Evolutionary conservation across 345 rosid species (phyloP), one percentile per base, ranked within the genome.

Genomic region (Eucalyptus microcorys): DNA sequence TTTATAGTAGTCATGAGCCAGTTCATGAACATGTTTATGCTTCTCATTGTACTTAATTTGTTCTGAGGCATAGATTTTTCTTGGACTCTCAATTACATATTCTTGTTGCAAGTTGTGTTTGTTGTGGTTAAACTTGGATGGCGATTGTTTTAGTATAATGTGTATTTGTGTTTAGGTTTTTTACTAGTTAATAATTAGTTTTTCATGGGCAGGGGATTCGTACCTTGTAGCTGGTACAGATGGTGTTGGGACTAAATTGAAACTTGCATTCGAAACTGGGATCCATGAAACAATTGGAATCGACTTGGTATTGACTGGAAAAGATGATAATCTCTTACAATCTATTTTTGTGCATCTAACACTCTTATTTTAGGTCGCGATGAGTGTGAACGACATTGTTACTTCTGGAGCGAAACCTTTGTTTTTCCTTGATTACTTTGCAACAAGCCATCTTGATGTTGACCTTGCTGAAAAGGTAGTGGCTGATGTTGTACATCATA

Each of bases 161-260:
- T 76, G 47, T 40, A 21, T 61, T 90, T 59, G 4, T 40, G 42
- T 87, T 52, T 64, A 27, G 87, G 53, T 40, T 42, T 87, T 30
- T 3, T 80, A 42, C 49, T 86, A 55, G 80, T 88, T 50, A 55
- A 71, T 90, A 49, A 88, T 90, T 30, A 59, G 45, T 8, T 91
- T 88, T 37, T 17, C 27, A 30, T 86, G 86, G 40, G 68, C 94
- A 97, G 99, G 99, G 76, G 99, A 98, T 92, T 94, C 95, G 4
- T 98, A 90, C 88, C 99, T 96, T 49, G 99, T 97, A 87, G 99
- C 99, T 49, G 99, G 99, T 10, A 96, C 99, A 1, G 99, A 98
- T 94, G 99, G 99, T 88, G 99, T 96, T 34, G 99, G 99, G 84
- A 98, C 99, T 57, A 98, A 98, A 90, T 93, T 98, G 57, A 98